A percentile compares a stretch with the other conserved stretches of the same genome.
phyloP scores from a whole-genome alignment of 192 early-diverging fungal genomes.

The Backusella australiensis region DNA sequence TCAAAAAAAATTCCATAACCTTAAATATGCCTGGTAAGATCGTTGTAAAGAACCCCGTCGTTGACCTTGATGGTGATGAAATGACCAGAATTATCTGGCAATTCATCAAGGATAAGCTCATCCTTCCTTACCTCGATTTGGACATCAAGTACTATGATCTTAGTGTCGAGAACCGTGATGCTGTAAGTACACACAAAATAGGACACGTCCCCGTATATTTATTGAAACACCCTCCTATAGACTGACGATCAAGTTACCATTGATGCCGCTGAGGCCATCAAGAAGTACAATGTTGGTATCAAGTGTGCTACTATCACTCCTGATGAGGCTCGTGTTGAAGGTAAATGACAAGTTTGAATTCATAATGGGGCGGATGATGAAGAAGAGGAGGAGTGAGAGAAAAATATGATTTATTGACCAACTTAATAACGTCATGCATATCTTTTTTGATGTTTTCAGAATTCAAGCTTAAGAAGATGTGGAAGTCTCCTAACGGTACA shows the following conservation, averaged over 20 bases:
- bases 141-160: slow-evolving; percentile 98
- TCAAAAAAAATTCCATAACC: neutral
- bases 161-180: slow-evolving; percentile 88
- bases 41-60: slow-evolving; percentile 80
- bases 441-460: slow-evolving; percentile 40
- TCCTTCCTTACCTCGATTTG: slow-evolving; percentile 82
- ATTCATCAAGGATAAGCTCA: slow-evolving; percentile 91
- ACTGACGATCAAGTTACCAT: slow-evolving; percentile 92
- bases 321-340: slow-evolving; percentile 86
- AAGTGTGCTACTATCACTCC: slow-evolving; percentile 99
- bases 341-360: slow-evolving; percentile 18
- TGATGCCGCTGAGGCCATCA: slow-evolving; percentile 94
- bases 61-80: slow-evolving; percentile 93
- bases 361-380: neutral
- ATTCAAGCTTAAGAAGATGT: slow-evolving; percentile 96
- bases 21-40: slow-evolving; percentile 38
- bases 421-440: neutral
- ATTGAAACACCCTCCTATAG: slow-evolving; percentile 23
- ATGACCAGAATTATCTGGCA: slow-evolving; percentile 98
- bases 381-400: neutral
- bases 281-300: slow-evolving; percentile 96
- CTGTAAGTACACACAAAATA: slow-evolving; percentile 15
- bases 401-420: neutral
- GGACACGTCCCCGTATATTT: neutral
- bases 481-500: slow-evolving; percentile 96